Evolutionary conservation across 1,139 yeast species (phyloP).

Genomic region (Yamadazyma diddensiae): DNA sequence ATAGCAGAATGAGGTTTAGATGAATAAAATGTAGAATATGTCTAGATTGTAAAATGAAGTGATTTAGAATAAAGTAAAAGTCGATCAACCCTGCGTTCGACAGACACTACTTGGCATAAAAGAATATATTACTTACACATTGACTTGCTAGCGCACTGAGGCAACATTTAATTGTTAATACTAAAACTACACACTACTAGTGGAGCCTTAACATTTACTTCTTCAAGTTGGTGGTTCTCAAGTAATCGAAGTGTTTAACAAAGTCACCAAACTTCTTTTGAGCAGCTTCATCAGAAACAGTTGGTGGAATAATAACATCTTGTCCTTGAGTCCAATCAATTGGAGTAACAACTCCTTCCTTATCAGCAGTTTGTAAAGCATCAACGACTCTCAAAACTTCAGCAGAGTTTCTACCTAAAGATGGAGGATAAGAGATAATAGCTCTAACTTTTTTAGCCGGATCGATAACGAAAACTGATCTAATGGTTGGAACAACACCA

Average conservation of each 20-base stretch:
- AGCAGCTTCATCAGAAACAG: slow-evolving; percentile 70
- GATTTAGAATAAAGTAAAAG: too few relatives aligned
- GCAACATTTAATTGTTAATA: too few relatives aligned
- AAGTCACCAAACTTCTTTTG: slow-evolving; percentile 78
- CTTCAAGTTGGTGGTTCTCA: slow-evolving; percentile 51
- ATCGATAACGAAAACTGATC: slow-evolving; percentile 82
- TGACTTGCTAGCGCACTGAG: too few relatives aligned
- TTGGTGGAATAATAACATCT: slow-evolving; percentile 80
- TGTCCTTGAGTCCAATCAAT: slow-evolving; percentile 87
- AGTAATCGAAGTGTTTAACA: slow-evolving; percentile 78
- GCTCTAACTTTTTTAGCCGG: slow-evolving; percentile 73
- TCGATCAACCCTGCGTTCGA: too few relatives aligned
- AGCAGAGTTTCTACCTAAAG: slow-evolving; percentile 86
- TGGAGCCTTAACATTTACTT: too few relatives aligned
- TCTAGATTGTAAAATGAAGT: too few relatives aligned
- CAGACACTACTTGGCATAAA: neutral
- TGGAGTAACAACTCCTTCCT: slow-evolving; percentile 73
- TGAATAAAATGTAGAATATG: too few relatives aligned
- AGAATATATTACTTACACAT: too few relatives aligned
- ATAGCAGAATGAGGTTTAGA: too few relatives aligned
- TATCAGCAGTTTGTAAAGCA: slow-evolving; percentile 74
- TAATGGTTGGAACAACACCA: slow-evolving; percentile 64
- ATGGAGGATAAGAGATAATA: slow-evolving; percentile 76
- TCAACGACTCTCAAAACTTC: slow-evolving; percentile 81
- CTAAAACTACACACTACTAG: too few relatives aligned